Base-by-base conservation (phyloP, 768 basidiomycete species). In the Clitopilus hobsonii region DNA sequence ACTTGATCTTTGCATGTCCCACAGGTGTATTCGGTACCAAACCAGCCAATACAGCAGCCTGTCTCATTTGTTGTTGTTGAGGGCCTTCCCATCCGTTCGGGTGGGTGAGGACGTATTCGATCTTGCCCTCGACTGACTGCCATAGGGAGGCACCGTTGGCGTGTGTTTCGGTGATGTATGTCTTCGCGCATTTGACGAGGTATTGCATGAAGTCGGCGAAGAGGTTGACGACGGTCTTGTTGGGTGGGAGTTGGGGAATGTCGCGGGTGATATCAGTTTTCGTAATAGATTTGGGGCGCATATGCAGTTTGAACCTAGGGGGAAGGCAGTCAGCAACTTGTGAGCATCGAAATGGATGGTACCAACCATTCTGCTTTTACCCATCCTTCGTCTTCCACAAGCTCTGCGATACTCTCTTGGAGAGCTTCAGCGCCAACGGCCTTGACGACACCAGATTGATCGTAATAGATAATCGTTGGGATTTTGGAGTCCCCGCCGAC, bases 21-120 rank as follows among this genome's bases (percentile, higher is more conserved):
- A 65, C 66, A 5, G 65, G 51, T 0, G 60, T 66, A 53, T 70
- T 57, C 0, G 72, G 59, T 1, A 84, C 68, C 23, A 84, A 69
- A 14, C 80, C 76, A 0, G 74, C 83, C 25, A 66, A 23, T 5
- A 74, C 63, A 0, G 78, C 80, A 0, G 82, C 83, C 10, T 64
- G 60, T 13, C 82, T 74, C 64, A 83, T 74, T 54, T 73, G 67
- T 4, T 61, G 69, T 57, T 84, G 83, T 55, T 84, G 81, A 1
- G 61, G 63, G 1, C 79, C 79, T 60, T 77, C 81, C 80, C 82
- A 84, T 0, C 78, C 80, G 52, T 83, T 83, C 6, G 82, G 82
- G 57, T 83, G 82, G 1, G 73, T 72, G n/a, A 84, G 67, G 14
- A 84, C 70, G 54, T 75, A 78, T 30, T 78, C 72, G 23, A 77